These are phyloP conservation scores for Ophiostoma sp. DNA, from an alignment of 2,329 filamentous ascomycete genomes.

Conservation along the genomic window DNA sequence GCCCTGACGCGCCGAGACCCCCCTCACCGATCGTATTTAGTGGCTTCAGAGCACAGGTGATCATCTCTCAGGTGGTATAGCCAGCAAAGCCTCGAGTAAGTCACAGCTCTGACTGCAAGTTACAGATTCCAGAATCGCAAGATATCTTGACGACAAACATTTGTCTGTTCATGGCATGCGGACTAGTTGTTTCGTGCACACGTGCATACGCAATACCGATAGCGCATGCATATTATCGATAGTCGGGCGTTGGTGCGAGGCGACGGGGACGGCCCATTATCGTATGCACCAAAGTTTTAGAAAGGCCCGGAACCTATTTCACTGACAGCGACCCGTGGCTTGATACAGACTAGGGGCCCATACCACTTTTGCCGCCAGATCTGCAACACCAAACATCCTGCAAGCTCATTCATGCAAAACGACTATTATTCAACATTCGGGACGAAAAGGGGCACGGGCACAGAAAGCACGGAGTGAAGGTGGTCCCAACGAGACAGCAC, in stretches of 20 bases:
- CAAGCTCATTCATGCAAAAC: constrained; percentile 19
- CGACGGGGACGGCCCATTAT: constrained; percentile 3
- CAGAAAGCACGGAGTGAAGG: neutral
- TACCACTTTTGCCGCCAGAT: constrained; percentile 22
- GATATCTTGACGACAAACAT: no score
- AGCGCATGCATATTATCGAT: neutral
- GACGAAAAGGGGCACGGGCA: constrained; percentile 11
- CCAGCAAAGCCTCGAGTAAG: neutral
- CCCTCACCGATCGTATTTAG: neutral
- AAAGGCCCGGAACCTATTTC: constrained; percentile 6
- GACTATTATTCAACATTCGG: neutral
- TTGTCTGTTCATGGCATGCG: no score
- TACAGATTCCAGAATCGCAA: no score
- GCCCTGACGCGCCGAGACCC: neutral
- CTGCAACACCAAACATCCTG: constrained; percentile 24
- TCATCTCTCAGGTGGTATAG: neutral
- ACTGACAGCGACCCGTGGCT: constrained; percentile 9
- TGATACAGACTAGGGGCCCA: constrained; percentile 15
- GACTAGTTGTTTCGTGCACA: neutral
- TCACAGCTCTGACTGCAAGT: neutral
- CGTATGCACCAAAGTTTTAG: neutral
- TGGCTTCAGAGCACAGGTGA: neutral
- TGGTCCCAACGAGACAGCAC: constrained; percentile 2
- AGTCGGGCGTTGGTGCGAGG: neutral
- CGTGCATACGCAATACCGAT: neutral